A percentile compares a stretch with the other conserved stretches of the same genome.
Conservation (phyloP, 345 rosid genomes). For the Lepidium didymum region DNA sequence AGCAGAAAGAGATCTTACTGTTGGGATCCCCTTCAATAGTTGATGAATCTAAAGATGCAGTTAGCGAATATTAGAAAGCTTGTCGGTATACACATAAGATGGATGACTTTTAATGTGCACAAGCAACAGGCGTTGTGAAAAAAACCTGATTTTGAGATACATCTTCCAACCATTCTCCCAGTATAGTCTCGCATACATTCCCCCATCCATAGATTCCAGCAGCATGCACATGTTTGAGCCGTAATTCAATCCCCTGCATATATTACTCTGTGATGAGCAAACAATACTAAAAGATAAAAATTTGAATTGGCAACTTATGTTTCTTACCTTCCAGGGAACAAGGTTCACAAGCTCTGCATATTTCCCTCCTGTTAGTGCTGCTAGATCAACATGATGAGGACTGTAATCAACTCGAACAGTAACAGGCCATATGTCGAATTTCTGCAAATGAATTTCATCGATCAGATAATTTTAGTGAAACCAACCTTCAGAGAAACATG, state of each 20-base stretch:
- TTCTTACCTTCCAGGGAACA: constrained; percentile 89
- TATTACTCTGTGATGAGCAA: constrained; percentile 24
- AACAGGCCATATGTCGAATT: constrained; percentile 77
- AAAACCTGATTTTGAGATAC: constrained; percentile 89
- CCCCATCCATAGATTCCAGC: constrained; percentile 87
- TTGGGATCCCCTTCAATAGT: constrained; percentile 63
- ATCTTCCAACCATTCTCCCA: constrained; percentile 95
- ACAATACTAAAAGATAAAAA: not conserved
- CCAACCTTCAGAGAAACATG: not conserved
- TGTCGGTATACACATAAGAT: not conserved
- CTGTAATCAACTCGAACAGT: constrained; percentile 83
- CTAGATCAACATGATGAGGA: constrained; percentile 76
- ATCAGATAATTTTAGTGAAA: constrained; percentile 25
- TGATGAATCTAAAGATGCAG: constrained; percentile 49
- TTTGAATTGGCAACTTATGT: not conserved
- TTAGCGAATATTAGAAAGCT: constrained; percentile 6
- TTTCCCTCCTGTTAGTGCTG: constrained; percentile 86
- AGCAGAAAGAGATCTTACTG: constrained; percentile 70
- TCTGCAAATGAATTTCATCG: constrained; percentile 42
- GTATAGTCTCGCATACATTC: constrained; percentile 67
- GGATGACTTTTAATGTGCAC: constrained; percentile 9
- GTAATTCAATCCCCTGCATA: constrained; percentile 81
- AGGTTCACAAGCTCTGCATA: constrained; percentile 89
- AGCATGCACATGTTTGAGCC: constrained; percentile 87
- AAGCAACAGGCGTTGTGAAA: not conserved